Base-by-base conservation (phyloP, 495 filamentous ascomycete species). In the Corynascus novoguineensis region DNA sequence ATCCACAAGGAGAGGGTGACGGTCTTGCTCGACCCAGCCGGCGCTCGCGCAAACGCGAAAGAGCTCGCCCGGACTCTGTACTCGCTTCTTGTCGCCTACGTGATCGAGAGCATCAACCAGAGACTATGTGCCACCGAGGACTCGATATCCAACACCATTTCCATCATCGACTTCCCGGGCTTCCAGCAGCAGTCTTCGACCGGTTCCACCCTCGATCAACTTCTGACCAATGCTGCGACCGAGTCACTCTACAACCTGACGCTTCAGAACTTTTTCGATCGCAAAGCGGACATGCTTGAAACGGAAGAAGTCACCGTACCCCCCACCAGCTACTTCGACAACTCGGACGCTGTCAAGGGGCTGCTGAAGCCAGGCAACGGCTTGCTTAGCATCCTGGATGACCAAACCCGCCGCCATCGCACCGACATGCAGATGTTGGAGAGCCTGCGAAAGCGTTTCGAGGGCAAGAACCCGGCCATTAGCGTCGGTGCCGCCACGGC, bases 271-370 rank as follows among this genome's bases (percentile, higher is more conserved):
- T 98, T 98, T 76, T 98, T 97, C 66, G 92, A 96, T 62, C 84
- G 84, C 52, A 93, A 90, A 67, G 90, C 89, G 0, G 92, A 97
- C 59, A 80, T 93, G 68, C 75, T 97, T 48, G 92, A 98, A 63
- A 87, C 85, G 19, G 93, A 98, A 72, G 93, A 97, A 65, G 87
- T 97, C 8, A 80, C 74, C 14, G 89, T 98, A 7, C 81, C 92
- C 4, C 86, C 90, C 1, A 96, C 92, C 0, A 93, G 88, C 74
- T 98, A 97, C 67, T 98, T 96, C 54, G 93, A 98, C 72, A 98
- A 97, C 72, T 88, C 87, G 0, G 93, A 97, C 67, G 90, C 90
- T 27, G 91, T 96, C 25, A 88, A 86, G 56, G 92, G 89, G 0
- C 73, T 98, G 31, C 73, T 97, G 58, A 98, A 98, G 72, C 80